Conservation (phyloP, 2,329 filamentous ascomycete species). For the Aspergillus sp. region DNA sequence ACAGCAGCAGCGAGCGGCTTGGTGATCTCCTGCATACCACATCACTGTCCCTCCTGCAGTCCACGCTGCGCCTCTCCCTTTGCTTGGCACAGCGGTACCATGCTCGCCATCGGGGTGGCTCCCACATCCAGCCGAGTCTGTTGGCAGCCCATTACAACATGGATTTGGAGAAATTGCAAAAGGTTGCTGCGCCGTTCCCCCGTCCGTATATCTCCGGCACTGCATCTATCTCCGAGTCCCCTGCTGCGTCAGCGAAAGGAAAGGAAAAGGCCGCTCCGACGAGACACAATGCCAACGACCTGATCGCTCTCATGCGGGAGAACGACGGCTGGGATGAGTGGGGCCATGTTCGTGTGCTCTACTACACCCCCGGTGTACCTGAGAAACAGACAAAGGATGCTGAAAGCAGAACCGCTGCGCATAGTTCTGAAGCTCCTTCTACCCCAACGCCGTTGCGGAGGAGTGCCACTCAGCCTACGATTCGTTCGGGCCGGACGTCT, state of each 20-base stretch:
- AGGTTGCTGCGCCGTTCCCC: conserved; percentile 71
- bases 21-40: conserved; percentile 85
- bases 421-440: conserved; percentile 44
- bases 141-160: conserved; percentile 74
- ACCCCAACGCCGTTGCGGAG: conserved; percentile 70
- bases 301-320: conserved; percentile 63
- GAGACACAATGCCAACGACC: conserved; percentile 68
- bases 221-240: conserved; percentile 41
- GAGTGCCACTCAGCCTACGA: conserved; percentile 52
- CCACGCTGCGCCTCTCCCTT: conserved; percentile 68
- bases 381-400: conserved; percentile 24
- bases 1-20: conserved; percentile 82
- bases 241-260: conserved; percentile 55
- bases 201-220: conserved; percentile 54
- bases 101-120: conserved; percentile 67
- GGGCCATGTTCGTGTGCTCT: conserved; percentile 70
- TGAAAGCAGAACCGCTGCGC: conserved; percentile 20
- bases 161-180: conserved; percentile 68
- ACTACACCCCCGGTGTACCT: conserved; percentile 49
- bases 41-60: conserved; percentile 66
- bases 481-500: conserved; percentile 39
- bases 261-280: conserved; percentile 58
- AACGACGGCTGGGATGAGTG: conserved; percentile 59
- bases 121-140: conserved; percentile 60
- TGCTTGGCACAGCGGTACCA: conserved; percentile 89